phyloP scores from a whole-genome alignment of 805 yeast species.

The Candida fluviatilis region DNA sequence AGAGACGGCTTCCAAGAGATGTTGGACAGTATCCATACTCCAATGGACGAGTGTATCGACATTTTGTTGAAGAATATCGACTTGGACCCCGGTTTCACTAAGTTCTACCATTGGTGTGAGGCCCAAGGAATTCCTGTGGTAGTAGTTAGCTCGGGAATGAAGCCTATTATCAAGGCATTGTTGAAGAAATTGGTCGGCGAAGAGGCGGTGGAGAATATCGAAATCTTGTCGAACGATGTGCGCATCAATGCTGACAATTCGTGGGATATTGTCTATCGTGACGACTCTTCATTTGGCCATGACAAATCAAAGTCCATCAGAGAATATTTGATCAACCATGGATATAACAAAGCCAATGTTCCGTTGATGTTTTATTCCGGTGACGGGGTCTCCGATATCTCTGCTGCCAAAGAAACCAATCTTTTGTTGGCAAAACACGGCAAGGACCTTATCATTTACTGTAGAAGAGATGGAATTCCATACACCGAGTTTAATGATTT shows the following conservation, averaged over 20 bases:
- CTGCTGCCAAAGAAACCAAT: constrained; percentile 95
- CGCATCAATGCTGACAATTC: constrained; percentile 45
- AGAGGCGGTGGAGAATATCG: constrained; percentile 66
- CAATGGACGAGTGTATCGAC: constrained; percentile 81
- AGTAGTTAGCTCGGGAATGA: constrained; percentile 92
- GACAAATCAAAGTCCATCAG: constrained; percentile 85
- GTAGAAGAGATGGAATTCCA: constrained; percentile 76
- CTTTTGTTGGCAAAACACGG: constrained; percentile 91
- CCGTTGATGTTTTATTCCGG: constrained; percentile 90
- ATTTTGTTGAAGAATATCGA: constrained; percentile 57
- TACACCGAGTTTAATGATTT: constrained; percentile 79
- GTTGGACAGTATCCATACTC: constrained; percentile 73
- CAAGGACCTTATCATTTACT: constrained; percentile 80
- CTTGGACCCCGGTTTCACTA: constrained; percentile 87
- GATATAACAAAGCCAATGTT: constrained; percentile 23
- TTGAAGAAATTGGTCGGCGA: constrained; percentile 71
- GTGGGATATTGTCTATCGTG: constrained; percentile 86
- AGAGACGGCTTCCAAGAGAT: constrained; percentile 81
- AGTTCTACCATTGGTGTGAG: constrained; percentile 75
- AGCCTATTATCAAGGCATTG: constrained; percentile 80
- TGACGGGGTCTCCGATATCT: constrained; percentile 93
- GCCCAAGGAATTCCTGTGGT: constrained; percentile 73
- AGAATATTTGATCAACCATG: constrained; percentile 33
- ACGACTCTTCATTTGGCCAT: constrained; percentile 88
- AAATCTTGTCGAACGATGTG: constrained; percentile 80